phyloP scores from a whole-genome alignment of 169 alveolate genomes.

The Eimeria sp. region DNA sequence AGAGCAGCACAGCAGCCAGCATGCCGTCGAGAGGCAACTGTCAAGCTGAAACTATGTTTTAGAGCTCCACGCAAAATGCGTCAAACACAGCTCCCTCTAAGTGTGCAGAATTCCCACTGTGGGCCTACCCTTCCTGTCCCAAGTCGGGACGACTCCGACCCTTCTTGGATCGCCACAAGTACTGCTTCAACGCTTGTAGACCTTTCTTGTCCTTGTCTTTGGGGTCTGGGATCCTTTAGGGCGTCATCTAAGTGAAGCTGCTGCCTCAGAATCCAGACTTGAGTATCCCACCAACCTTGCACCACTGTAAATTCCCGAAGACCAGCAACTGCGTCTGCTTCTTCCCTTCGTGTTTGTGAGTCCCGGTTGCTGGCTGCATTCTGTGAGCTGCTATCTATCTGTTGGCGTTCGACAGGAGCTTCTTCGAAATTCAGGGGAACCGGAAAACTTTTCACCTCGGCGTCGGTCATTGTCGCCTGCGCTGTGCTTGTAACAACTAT shows the following conservation, averaged over 20 bases:
- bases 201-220: neutral
- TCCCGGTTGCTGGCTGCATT: neutral
- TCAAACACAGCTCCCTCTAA: neutral
- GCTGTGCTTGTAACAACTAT: conserved; percentile 55
- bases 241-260: conserved; percentile 25
- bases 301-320: conserved; percentile 66
- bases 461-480: conserved; percentile 55
- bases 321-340: conserved; percentile 4
- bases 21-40: neutral
- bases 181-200: conserved; percentile 21
- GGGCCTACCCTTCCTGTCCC: conserved; percentile 36
- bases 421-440: neutral
- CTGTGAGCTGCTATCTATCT: neutral
- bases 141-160: conserved; percentile 23
- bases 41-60: neutral
- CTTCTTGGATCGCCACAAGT: conserved; percentile 28
- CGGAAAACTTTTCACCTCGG: conserved; percentile 12
- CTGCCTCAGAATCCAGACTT: conserved; percentile 57
- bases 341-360: neutral
- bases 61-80: neutral
- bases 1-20: conserved; percentile 4
- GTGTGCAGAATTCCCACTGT: neutral
- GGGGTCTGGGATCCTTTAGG: conserved; percentile 47
- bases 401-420: neutral
- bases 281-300: conserved; percentile 66